Percentiles rank a stretch among this genome's conserved stretches.
Conservation (phyloP, 306 rosid genomes). For the Vigna trinervia region DNA sequence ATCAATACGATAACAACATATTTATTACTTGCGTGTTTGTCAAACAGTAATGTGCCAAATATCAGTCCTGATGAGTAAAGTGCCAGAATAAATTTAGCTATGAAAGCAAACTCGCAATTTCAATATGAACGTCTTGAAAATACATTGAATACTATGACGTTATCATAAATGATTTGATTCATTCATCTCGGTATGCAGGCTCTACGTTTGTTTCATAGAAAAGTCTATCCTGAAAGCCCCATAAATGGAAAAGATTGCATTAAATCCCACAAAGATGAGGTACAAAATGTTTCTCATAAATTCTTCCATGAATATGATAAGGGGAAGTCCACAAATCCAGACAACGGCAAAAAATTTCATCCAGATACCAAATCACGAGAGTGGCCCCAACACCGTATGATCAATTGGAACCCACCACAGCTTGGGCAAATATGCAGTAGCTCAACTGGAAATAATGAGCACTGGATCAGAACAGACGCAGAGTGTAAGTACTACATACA, state of each 20-base stretch:
- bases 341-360: constrained; percentile 45
- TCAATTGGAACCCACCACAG: constrained; percentile 55
- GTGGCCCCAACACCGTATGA: constrained; percentile 44
- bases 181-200: constrained; percentile 61
- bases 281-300: constrained; percentile 45
- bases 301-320: constrained; percentile 43
- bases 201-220: constrained; percentile 68
- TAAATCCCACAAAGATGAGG: constrained; percentile 50
- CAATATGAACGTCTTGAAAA: constrained; percentile 21
- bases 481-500: constrained; percentile 74
- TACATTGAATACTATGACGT: background rate
- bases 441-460: constrained; percentile 64
- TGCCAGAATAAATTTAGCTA: background rate
- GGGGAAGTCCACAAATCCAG: constrained; percentile 42
- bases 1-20: background rate
- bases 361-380: constrained; percentile 50
- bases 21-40: background rate
- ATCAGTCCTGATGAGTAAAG: constrained; percentile 21
- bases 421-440: constrained; percentile 47
- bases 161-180: constrained; percentile 33
- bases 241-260: constrained; percentile 44
- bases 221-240: constrained; percentile 73
- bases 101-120: constrained; percentile 13
- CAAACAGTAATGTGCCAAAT: constrained; percentile 1
- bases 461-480: constrained; percentile 93